phyloP scores from a whole-genome alignment of 1,284 basidiomycete genomes.

The Naganishia sp. region DNA sequence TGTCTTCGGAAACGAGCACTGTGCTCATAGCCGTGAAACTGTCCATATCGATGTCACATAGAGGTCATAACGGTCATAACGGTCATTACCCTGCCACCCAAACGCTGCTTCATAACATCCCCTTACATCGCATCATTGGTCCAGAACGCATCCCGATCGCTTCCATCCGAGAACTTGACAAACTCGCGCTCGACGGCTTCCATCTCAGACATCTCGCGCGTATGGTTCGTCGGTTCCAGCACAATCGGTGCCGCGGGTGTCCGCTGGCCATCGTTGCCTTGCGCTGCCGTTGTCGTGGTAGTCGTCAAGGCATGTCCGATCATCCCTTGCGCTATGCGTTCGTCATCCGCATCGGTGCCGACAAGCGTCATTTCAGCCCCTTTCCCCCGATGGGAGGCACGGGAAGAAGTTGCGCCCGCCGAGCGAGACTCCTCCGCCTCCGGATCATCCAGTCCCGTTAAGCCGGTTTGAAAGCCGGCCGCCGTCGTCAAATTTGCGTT shows the following conservation, averaged over 20 bases:
- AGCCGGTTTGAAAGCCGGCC: not conserved
- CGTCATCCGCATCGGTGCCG: not conserved
- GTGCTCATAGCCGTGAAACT: not conserved
- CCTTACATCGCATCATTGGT: constrained; percentile 7
- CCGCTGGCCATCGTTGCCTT: not conserved
- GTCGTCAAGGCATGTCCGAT: no score
- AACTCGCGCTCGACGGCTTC: constrained; percentile 30
- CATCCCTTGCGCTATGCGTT: no score
- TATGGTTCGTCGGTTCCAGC: not conserved
- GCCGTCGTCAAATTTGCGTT: not conserved
- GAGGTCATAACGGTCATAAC: not conserved
- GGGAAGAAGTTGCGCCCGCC: no score
- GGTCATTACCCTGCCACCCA: not conserved
- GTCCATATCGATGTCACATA: not conserved
- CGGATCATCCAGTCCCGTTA: not conserved
- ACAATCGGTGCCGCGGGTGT: not conserved
- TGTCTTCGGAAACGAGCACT: not conserved
- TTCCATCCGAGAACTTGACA: constrained; percentile 27
- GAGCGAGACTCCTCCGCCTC: not conserved
- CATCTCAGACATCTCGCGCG: constrained; percentile 14
- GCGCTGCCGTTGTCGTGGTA: not conserved
- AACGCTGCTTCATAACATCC: not conserved
- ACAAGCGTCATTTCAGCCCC: not conserved
- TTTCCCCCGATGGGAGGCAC: no score
- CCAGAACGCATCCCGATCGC: constrained; percentile 26